phyloP scores from a whole-genome alignment of 208 protist species.

The Trypanosoma conorhini region DNA sequence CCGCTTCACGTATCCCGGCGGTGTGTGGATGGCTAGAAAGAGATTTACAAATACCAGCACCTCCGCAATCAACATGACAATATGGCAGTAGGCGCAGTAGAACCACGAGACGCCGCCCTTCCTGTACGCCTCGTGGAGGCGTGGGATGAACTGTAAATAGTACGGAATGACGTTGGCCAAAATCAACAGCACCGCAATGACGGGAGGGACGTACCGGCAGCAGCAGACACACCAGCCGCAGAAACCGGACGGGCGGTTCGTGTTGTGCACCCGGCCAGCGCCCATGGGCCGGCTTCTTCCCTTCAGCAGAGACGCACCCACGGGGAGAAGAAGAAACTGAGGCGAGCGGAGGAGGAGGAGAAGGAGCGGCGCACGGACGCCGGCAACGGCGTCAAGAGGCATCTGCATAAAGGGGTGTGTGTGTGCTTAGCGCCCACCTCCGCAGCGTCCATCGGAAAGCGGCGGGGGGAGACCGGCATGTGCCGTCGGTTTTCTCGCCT shows the following conservation, averaged over 20 bases:
- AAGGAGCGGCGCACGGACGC: neutral
- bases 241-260: neutral
- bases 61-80: conserved; percentile 47
- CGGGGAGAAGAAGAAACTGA: neutral
- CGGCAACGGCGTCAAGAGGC: neutral
- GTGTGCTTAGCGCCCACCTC: neutral
- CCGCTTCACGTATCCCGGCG: conserved; percentile 40
- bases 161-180: conserved; percentile 2
- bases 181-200: neutral
- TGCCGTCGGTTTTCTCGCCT: neutral
- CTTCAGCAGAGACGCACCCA: neutral
- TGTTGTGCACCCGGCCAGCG: neutral
- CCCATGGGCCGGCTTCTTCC: neutral
- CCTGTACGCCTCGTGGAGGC: conserved; percentile 33
- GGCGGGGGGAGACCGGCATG: neutral
- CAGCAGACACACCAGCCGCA: conserved; percentile 5
- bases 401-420: neutral
- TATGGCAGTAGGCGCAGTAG: conserved; percentile 59
- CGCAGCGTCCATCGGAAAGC: neutral
- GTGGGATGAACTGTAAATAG: conserved; percentile 11
- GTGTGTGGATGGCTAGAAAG: conserved; percentile 25
- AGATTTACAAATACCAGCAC: conserved; percentile 67
- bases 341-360: neutral
- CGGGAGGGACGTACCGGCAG: neutral
- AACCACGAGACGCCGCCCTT: conserved; percentile 37